Base-by-base conservation (phyloP, 169 alveolate species). In the Eimeria praecox region DNA sequence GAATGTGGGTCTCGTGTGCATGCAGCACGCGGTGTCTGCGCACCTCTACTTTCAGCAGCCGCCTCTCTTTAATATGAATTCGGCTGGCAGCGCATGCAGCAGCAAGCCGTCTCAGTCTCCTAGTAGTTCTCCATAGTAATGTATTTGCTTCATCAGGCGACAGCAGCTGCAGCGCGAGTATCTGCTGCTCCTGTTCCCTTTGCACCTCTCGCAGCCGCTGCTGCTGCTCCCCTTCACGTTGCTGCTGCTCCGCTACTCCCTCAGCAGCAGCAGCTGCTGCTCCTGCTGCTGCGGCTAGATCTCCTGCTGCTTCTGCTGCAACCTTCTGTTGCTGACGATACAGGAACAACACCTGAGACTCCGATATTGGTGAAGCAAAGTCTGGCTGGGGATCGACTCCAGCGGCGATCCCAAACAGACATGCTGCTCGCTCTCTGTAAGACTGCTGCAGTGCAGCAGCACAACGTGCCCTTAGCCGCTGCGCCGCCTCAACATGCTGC, bases 401-500 rank as follows among this genome's bases (percentile, higher is more conserved):
- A 16, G 96, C 96, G 33, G 93, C 96, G 66, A 83, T 69, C 35
- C 93, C 93, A 20, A 93, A 93, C 46, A 93, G 93, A 52, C 96
- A 93, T 2, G 96, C 93, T 33, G 86, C 89, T 1, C 96, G 86
- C 80, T 93, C 96, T 20, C 93, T 88, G 80, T 93, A 93, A 9
- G 96, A 93, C 89, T 93, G 96, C 59, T 83, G 90, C 64, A 93
- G 93, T 20, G 96, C 96, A 42, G 62, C 49, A 52, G 90, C 80
- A 38, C 96, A 93, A 24, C 89, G 86, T n/a, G 14, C 35, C 77
- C 90, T 59, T 18, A 93, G 94, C 71, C 52, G 85, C 93, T 83
- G 90, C 62, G 96, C 96, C 20, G 54, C 69, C 64, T 20, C 42
- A 3, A 82, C 89, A 10, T 93, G 91, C 93, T 59, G 86, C 86